Evolutionary conservation across 352 stramenopile genomes (phyloP).

Genomic region (Stramenopiles sp.): DNA sequence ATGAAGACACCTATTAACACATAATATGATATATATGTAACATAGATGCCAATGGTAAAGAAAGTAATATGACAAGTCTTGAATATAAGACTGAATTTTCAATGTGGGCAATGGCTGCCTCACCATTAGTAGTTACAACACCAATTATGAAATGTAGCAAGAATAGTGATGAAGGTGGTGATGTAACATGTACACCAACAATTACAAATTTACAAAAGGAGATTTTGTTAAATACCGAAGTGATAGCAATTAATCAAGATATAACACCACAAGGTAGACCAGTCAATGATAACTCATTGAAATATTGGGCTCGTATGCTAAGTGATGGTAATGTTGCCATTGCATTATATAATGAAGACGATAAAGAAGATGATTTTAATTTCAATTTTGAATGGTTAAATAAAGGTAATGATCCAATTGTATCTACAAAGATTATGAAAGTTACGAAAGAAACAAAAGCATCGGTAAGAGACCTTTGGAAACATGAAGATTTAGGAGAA

Average conservation of each 20-base stretch:
- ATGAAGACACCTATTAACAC: too few relatives aligned
- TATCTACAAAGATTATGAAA: too few relatives aligned
- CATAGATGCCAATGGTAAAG: slow-evolving; percentile 8
- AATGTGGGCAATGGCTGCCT: neutral
- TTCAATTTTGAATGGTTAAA: neutral
- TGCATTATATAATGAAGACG: neutral
- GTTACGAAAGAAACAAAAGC: neutral
- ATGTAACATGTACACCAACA: neutral
- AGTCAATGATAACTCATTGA: neutral
- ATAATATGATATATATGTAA: too few relatives aligned
- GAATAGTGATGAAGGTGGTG: neutral
- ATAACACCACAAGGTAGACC: neutral
- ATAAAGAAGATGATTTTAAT: neutral
- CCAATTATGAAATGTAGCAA: neutral
- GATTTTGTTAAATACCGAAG: slow-evolving; percentile 6
- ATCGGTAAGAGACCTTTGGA: neutral
- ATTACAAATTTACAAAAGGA: slow-evolving; percentile 1
- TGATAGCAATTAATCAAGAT: slow-evolving; percentile 7
- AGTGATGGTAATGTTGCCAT: neutral
- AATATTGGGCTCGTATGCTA: neutral
- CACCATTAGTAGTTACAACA: neutral
- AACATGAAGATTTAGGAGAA: neutral
- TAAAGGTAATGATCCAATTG: too few relatives aligned
- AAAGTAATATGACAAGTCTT: neutral
- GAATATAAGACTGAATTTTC: slow-evolving; percentile 4